These are phyloP conservation scores for Trichophyton benhamiae DNA, from an alignment of 2,329 filamentous ascomycete species.

Conservation along the genomic window DNA sequence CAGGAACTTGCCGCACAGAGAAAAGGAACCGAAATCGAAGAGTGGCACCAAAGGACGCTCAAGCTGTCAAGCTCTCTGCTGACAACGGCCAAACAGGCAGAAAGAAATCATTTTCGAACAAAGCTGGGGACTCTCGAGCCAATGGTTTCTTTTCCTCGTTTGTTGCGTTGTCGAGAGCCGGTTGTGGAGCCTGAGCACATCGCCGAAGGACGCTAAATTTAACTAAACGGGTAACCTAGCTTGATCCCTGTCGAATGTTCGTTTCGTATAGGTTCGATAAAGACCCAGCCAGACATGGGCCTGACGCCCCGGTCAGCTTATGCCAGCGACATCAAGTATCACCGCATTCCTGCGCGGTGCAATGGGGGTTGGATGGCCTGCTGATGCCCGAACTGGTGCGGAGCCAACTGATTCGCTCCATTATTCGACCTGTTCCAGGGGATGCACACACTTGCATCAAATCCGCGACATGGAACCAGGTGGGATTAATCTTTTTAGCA, in stretches of 20 bases:
- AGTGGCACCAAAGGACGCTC: not conserved
- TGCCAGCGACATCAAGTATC: not conserved
- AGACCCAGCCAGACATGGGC: not conserved
- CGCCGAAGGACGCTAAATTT: constrained; percentile 2
- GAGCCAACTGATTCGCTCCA: not conserved
- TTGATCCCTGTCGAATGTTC: not conserved
- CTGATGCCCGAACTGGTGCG: not conserved
- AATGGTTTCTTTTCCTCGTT: constrained; percentile 2
- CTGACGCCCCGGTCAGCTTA: not conserved
- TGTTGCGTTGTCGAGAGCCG: not conserved
- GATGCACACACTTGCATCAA: not conserved
- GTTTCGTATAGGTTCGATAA: constrained; percentile 2
- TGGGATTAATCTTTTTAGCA: not conserved
- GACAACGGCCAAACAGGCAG: not conserved
- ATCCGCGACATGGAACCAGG: not conserved
- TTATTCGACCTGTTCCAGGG: not conserved
- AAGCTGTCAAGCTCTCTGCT: not conserved
- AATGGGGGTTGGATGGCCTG: not conserved
- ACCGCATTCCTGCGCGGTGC: not conserved
- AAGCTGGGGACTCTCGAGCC: not conserved
- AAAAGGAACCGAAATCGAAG: not conserved
- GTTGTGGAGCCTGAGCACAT: constrained; percentile 3
- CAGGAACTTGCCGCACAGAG: no score
- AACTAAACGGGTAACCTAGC: constrained; percentile 4
- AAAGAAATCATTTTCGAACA: not conserved